Percentiles rank a stretch among this genome's conserved stretches.
phyloP scores from a whole-genome alignment of 2,329 filamentous ascomycete genomes.

The Botrytis sinoallii region DNA sequence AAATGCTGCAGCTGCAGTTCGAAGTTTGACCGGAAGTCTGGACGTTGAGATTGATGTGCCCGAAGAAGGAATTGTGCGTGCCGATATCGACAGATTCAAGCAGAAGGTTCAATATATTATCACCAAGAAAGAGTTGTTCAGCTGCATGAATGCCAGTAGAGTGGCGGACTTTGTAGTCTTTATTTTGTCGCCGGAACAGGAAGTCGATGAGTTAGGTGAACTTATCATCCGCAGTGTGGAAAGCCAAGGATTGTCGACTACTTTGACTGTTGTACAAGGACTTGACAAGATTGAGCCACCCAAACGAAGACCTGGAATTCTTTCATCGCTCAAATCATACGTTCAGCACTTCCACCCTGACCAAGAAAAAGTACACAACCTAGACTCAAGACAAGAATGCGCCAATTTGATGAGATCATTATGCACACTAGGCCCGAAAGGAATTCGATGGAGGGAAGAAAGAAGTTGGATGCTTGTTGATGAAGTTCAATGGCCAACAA shows the following conservation, averaged over 20 bases:
- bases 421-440: conserved; percentile 89
- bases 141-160: conserved; percentile 79
- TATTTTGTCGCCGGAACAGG: conserved; percentile 74
- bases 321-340: conserved; percentile 83
- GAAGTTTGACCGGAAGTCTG: conserved; percentile 70
- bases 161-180: conserved; percentile 90
- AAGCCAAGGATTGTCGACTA: conserved; percentile 89
- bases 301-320: conserved; percentile 73
- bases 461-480: conserved; percentile 95
- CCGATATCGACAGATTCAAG: conserved; percentile 86
- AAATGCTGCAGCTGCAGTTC: conserved; percentile 64
- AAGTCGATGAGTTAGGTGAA: conserved; percentile 83
- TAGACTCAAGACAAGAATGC: conserved; percentile 87
- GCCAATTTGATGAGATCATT: conserved; percentile 86
- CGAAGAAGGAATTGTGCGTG: conserved; percentile 56
- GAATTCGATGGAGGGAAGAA: conserved; percentile 92
- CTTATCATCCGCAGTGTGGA: conserved; percentile 82
- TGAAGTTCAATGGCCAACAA: conserved; percentile 67
- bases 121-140: conserved; percentile 67
- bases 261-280: conserved; percentile 80
- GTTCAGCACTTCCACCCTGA: conserved; percentile 93
- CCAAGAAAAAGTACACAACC: conserved; percentile 84
- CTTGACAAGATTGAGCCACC: conserved; percentile 74
- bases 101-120: conserved; percentile 88
- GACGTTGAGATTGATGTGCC: conserved; percentile 69